Conservation (phyloP, 2,329 filamentous ascomycete genomes). For the Penicillium sp. region DNA sequence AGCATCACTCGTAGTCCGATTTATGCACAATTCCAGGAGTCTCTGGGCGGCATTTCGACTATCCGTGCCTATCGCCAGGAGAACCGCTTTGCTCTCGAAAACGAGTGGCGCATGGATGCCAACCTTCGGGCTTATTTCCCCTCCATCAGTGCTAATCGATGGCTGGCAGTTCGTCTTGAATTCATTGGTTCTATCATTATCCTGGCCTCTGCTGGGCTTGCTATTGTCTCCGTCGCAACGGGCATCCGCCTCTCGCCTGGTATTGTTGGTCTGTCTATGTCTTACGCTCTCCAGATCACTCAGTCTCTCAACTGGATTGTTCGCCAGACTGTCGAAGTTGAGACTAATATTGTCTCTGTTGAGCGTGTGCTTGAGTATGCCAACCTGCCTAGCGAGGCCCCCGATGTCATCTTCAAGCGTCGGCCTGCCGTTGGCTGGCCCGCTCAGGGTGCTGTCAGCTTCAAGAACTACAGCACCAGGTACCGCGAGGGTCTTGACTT, state of each 20-base stretch:
- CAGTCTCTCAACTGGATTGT: conserved; percentile 99
- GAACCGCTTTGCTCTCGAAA: conserved; percentile 83
- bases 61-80: conserved; percentile 94
- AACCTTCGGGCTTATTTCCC: conserved; percentile 95
- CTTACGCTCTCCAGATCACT: conserved; percentile 95
- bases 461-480: conserved; percentile 91
- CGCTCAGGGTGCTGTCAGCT: conserved; percentile 81
- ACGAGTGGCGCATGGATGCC: conserved; percentile 95
- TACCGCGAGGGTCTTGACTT: conserved; percentile 89
- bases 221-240: conserved; percentile 76
- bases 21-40: conserved; percentile 98
- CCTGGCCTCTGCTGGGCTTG: conserved; percentile 77
- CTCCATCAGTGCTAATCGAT: conserved; percentile 90
- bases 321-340: conserved; percentile 97
- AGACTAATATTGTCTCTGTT: conserved; percentile 99
- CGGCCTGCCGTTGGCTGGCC: conserved; percentile 91
- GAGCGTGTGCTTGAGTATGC: conserved; percentile 97
- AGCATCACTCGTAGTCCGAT: conserved; percentile 95
- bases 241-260: conserved; percentile 69
- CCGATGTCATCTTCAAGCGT: conserved; percentile 87
- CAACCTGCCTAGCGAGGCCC: conserved; percentile 85
- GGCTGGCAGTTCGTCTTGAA: conserved; percentile 92
- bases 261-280: conserved; percentile 90
- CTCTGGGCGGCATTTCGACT: conserved; percentile 87
- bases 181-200: conserved; percentile 96